A percentile compares a stretch with the other conserved stretches of the same genome.
Conservation (phyloP, 441 rosid genomes). For the Mallotus japonicus region DNA sequence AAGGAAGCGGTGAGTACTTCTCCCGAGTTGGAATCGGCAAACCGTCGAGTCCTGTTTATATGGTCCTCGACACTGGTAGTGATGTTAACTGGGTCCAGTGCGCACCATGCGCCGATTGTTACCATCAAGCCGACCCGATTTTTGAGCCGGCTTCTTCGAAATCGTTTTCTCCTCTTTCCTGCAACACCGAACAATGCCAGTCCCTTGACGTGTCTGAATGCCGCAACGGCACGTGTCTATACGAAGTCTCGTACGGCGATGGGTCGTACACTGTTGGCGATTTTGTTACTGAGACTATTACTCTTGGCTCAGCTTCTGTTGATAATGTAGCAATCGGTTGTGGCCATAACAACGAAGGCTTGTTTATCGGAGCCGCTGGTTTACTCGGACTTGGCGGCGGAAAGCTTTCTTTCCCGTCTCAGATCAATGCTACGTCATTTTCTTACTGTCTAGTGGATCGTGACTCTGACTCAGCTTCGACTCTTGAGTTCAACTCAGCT, state of each 20-base stretch:
- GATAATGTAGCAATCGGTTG: conserved; percentile 68
- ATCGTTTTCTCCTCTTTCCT: conserved; percentile 47
- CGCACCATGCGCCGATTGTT: conserved; percentile 74
- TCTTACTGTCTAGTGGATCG: conserved; percentile 86
- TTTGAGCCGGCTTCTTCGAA: conserved; percentile 65
- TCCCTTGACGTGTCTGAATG: conserved; percentile 65
- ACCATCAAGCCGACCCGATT: conserved; percentile 68
- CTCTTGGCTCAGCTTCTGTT: conserved; percentile 54
- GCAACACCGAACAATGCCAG: conserved; percentile 59
- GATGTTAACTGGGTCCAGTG: conserved; percentile 88
- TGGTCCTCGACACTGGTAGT: conserved; percentile 90
- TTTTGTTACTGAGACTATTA: conserved; percentile 65
- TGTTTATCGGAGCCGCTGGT: conserved; percentile 89
- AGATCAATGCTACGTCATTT: conserved; percentile 58
- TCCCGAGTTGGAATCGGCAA: conserved; percentile 77
- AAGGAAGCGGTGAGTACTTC: conserved; percentile 90
- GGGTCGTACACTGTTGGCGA: conserved; percentile 80
- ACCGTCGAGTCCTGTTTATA: conserved; percentile 54
- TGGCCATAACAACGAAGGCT: conserved; percentile 83
- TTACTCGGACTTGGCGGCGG: conserved; percentile 88
- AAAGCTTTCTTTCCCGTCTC: conserved; percentile 70
- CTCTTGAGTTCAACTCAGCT: conserved; percentile 54
- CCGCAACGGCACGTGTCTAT: conserved; percentile 47
- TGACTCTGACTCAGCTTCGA: conserved; percentile 61
- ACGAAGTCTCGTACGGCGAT: conserved; percentile 83